Base-by-base conservation (phyloP, 2,329 filamentous ascomycete species). In the Aureobasidium sp. region DNA sequence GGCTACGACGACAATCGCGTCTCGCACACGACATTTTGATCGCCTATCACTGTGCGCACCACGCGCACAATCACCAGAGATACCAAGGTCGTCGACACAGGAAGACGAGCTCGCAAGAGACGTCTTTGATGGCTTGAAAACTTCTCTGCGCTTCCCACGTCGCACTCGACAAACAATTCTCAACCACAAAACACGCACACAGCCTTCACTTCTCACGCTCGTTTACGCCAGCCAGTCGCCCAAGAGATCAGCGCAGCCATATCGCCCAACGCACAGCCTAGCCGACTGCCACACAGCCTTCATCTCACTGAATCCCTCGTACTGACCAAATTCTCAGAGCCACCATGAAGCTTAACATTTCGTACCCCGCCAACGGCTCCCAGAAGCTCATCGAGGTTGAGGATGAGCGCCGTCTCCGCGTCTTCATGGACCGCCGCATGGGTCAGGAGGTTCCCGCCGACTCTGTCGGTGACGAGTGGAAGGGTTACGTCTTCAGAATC, bases 401-500 rank as follows among this genome's bases (percentile, higher is more conserved):
- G 77, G 95, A 99, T 89, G 95, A 99, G 83, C 91, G 92, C 83
- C 97, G 96, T 87, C 87, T 97, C 80, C 89, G 91, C 79, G 86
- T 94, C 83, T 97, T 97, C 87, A 92, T 96, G 88, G 94, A 97
- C 81, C 92, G 92, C 86, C 90, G 90, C 82, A 94, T 94, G 90
- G 90, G 90, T 76, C 86, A 88, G 75, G 90, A 97, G 84, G 90
- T 99, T 73, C 82, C 89, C 73, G 94, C 89, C 76, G 95, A 99
- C 84, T 89, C 87, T 77, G 86, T 99, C 76, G 94, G 94, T 76
- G 92, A 97, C 78, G 94, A 99, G 84, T 99, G 96, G 90, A 97
- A 97, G 87, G 94, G 94, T 81, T 99, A 99, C 86, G 88, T 99
- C 84, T 91, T 99, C 88, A 89, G 87, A 79, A 97, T 99, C 84